These are phyloP conservation scores for Asterella californica DNA, from an alignment of 225 moss, liverwort and hornwort genomes.

Conservation along the genomic window DNA sequence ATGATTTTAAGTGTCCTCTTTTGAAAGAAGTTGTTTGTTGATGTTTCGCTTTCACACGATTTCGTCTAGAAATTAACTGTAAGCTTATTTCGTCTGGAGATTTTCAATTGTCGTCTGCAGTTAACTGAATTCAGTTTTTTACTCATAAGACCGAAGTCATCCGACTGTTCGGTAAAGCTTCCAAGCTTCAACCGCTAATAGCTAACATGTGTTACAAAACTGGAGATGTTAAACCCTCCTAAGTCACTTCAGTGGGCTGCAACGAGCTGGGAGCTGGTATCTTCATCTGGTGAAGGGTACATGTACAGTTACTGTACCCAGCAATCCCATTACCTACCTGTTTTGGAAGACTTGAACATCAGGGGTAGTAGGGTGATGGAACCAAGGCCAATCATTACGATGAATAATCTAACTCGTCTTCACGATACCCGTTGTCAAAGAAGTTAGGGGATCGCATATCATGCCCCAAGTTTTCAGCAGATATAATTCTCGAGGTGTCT, in stretches of 20 bases:
- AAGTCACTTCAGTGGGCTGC: slow-evolving; percentile 59
- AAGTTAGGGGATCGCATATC: too few relatives aligned
- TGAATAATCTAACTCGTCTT: too few relatives aligned
- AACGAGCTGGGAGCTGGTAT: slow-evolving; percentile 51
- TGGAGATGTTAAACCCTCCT: too few relatives aligned
- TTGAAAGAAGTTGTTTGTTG: neutral
- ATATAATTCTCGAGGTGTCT: too few relatives aligned
- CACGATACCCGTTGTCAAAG: too few relatives aligned
- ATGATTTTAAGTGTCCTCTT: neutral
- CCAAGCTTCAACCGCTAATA: neutral
- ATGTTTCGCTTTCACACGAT: slow-evolving; percentile 53
- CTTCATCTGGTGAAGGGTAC: slow-evolving; percentile 64
- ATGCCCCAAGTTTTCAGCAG: too few relatives aligned
- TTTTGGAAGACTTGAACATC: too few relatives aligned
- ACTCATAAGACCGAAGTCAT: neutral
- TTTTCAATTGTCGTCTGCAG: neutral
- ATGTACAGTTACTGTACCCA: too few relatives aligned
- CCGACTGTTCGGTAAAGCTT: neutral
- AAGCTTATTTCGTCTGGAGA: too few relatives aligned
- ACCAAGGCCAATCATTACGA: too few relatives aligned
- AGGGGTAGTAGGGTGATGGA: too few relatives aligned
- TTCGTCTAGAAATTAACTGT: slow-evolving; percentile 55
- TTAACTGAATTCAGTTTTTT: neutral
- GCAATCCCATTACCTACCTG: too few relatives aligned
- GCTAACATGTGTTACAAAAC: neutral